Evolutionary conservation across 352 stramenopile species (phyloP), one percentile per base, ranked within the genome.

Genomic region (Pythium insidiosum): DNA sequence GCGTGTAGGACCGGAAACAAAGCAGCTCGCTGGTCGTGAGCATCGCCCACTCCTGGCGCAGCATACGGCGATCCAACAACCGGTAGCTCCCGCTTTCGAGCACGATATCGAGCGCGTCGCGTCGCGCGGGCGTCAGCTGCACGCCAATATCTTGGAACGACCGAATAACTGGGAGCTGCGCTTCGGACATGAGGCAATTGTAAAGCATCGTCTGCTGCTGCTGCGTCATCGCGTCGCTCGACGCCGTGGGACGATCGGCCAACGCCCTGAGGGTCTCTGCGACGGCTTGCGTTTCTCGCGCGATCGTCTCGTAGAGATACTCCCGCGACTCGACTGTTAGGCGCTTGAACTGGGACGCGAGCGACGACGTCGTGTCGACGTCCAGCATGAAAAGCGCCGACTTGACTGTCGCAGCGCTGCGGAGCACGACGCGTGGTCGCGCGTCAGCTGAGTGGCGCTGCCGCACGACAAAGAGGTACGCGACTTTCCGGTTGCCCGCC

Each of bases 41-140:
- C 16, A 79, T 60, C 39, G 84, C 52, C 73, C 77, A 91, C 45
- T 91, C 78, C 36, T 91, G 78, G 2, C 78, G 75, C 26, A 91
- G 38, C 19, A 84, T 63, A 2, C 53, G 63, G 6, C 53, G 66
- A 19, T 68, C 52, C 9, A 74, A 53, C 34, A 79, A 57, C 13
- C 78, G 71, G 38, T 88, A 91, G 16, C 70, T 51, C 1, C 75
- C 75, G 6, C 58, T 57, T 31, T 88, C 73, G 21, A 58, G 68
- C 23, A 84, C 68, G n/a, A 86, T 64, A 21, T 78, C 61, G 58
- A 86, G 68, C 11, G 59, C 54, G n/a, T 71, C 37, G 9, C 68
- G 69, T 20, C 76, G 76, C 1, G 53, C 39, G n/a, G 62, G 59
- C 15, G 65, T 66, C 5, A 87, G 47, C 42, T 81, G 61, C 4